Base-by-base conservation (phyloP, 2,329 filamentous ascomycete species). In the Chrysoporthe austroafricana region DNA sequence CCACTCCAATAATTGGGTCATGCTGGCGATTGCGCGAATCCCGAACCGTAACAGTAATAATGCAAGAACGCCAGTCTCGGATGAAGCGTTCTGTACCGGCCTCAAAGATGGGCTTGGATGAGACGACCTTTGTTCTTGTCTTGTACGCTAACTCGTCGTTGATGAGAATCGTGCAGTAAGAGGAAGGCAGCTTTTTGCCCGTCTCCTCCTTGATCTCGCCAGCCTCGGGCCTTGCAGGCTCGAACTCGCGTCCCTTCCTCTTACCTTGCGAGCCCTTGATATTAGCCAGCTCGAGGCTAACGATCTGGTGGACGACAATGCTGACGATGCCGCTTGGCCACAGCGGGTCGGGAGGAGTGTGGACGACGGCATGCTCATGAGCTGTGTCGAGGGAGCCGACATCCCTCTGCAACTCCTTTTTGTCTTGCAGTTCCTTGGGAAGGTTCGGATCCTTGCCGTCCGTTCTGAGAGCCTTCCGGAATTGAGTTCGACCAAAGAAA, bases 101-200 rank as follows among this genome's bases (percentile, higher is more conserved):
- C 73, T 98, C 97, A 85, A 97, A 98, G 71, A 98, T 97, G 1
- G 96, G 96, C 77, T 96, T 94, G 63, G 93, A 96, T 46, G 92
- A 96, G 8, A 97, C 91, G 4, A 94, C 94, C 83, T 99, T 98
- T 46, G 93, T 88, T 74, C 96, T 88, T n/a, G 95, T 98, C 75
- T 95, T 94, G 83, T 97, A 98, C 21, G 88, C 87, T 72, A 97
- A 80, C 73, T 96, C 89, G 74, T 98, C 95, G 72, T 97, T 97
- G 77, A 92, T 84, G 13, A 96, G 80, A 65, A 99, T 94, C 1
- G 94, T 97, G 81, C 94, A 97, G 80, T 99, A 99, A 50, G 93
- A 92, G 70, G 91, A 97, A 0, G 96, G 96, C 42, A 98, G 82
- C 62, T 90, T 86, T 71, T 89, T 90, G 72, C 91, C 87, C 74